Base-by-base conservation (phyloP, 495 filamentous ascomycete genomes). In the Durotheca rogersii region DNA sequence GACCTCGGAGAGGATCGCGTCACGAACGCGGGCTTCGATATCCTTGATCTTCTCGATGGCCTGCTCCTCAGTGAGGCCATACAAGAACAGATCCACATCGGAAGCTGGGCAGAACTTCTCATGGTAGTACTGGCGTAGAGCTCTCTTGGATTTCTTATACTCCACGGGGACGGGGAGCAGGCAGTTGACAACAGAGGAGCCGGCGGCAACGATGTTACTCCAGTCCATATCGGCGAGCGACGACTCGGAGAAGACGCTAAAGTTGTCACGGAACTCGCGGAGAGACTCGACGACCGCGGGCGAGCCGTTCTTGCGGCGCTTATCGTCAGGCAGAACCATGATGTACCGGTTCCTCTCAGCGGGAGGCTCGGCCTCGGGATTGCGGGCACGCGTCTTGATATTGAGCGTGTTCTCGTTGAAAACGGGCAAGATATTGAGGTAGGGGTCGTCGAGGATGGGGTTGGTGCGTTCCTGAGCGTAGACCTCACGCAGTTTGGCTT, bases 1-100 rank as follows among this genome's bases (percentile, higher is more conserved):
- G 2, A 82, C 84, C 64, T 92, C 88, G 14, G 81, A 79, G 16
- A 92, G 73, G 46, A 94, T 82, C 3, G 82, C 79, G 58, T 90
- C 82, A 16, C 79, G 81, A 58, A 94, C 78, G 7, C 68, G 74
- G 6, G 69, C 65, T 53, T 92, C 89, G 56, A 94, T 90, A 41
- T 85, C 71, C 56, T 84, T 82, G 64, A 94, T 90, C 73, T 92
- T 92, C 56, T 88, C 81, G 30, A 89, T 71, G 0, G 85, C 89
- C 54, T 88, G 73, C 39, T 81, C 74, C 52, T 90, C 85, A 18
- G 75, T 81, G 55, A 94, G 71, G 0, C 87, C 88, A 56, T 90
- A 88, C 14, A 94, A 60, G 67, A 92, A 94, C 12, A 94, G 72
- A 65, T 94, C 88, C 18, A 94, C 85, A 67, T 94, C 89, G 2